Evolutionary conservation across 169 alveolate genomes (phyloP), one percentile per base, ranked within the genome.

Genomic region (Plasmodium fragile): DNA sequence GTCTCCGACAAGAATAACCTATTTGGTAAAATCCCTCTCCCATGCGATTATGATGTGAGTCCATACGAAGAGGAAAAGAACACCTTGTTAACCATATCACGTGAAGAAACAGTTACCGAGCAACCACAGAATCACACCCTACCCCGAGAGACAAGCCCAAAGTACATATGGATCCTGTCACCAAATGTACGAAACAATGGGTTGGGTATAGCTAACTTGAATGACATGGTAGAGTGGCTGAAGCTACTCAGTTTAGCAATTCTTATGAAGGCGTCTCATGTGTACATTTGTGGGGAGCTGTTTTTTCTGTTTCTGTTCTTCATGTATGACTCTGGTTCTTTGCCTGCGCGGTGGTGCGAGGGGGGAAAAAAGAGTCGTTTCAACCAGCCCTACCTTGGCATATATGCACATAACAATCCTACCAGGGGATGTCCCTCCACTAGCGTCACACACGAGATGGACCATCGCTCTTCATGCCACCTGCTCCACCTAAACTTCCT

Each of bases 131-230:
- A 11, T 52, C 39, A 25, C 13, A 80, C 16, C 69, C 8, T 4
- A 0, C 69, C 18, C 13, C 1, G 52, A 1, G 5, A 28, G 25
- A 3, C 16, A 13, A 0, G 41, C 3, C 72, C 53, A 6, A 77
- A 43, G 49, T 89, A 89, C n/a, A 43, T 89, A n/a, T 89, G 94
- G 16, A 78, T 89, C 11, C 59, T 89, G 25, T 89, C 94, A 2
- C 94, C 94, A 1, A 36, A 89, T n/a, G 43, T 34, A 59, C 59
- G 78, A 69, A 89, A 53, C 71, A 7, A 34, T 34, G 28, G 55
- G 13, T 28, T 89, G 81, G 52, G 30, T 55, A 13, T 25, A 4
- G 13, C 69, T 0, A 78, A 78, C 25, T 8, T 78, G n/a, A 69
- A 3, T 30, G 28, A 89, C 36, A 89, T 89, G 30, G 13, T 59